Evolutionary conservation across 2,329 filamentous ascomycete genomes (phyloP).

Genomic region (Trichoderma sp.): DNA sequence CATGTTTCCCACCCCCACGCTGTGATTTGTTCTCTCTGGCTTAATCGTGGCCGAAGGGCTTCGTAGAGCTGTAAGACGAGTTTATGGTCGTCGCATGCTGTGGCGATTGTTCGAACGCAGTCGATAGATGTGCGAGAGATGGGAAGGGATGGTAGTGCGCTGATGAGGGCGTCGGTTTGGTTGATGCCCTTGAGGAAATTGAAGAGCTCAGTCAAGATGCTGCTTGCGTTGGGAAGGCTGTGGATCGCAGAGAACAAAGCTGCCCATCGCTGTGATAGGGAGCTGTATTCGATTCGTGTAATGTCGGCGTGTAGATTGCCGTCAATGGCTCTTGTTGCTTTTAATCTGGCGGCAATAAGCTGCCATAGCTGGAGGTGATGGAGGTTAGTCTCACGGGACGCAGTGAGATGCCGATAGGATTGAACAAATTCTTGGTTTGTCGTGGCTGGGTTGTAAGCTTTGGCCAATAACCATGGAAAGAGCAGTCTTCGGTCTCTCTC

Average conservation of each 20-base stretch:
- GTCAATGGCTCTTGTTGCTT: conserved; percentile 23
- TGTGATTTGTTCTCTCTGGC: neutral
- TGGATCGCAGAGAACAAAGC: conserved; percentile 25
- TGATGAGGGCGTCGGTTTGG: conserved; percentile 25
- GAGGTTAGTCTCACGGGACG: neutral
- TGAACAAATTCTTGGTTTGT: conserved; percentile 27
- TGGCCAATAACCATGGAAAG: conserved; percentile 32
- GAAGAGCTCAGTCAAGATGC: conserved; percentile 26
- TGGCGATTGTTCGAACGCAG: conserved; percentile 27
- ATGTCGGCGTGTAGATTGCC: conserved; percentile 16
- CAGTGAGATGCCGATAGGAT: conserved; percentile 15
- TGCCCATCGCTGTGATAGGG: conserved; percentile 29
- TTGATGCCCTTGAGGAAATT: conserved; percentile 25
- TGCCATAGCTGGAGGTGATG: conserved; percentile 31
- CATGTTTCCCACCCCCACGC: conserved; percentile 40
- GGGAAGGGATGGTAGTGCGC: conserved; percentile 22
- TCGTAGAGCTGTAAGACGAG: conserved; percentile 34
- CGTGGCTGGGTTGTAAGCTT: conserved; percentile 26
- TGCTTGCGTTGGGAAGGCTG: neutral
- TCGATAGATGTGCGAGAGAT: conserved; percentile 20
- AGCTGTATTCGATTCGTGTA: conserved; percentile 22
- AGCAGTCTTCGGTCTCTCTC: conserved; percentile 25
- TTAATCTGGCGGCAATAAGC: conserved; percentile 26
- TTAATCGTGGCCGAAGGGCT: conserved; percentile 19
- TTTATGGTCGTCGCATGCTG: conserved; percentile 31